Base-by-base conservation (phyloP, 1,139 yeast genomes). In the Nakaseomyces bracarensis region DNA sequence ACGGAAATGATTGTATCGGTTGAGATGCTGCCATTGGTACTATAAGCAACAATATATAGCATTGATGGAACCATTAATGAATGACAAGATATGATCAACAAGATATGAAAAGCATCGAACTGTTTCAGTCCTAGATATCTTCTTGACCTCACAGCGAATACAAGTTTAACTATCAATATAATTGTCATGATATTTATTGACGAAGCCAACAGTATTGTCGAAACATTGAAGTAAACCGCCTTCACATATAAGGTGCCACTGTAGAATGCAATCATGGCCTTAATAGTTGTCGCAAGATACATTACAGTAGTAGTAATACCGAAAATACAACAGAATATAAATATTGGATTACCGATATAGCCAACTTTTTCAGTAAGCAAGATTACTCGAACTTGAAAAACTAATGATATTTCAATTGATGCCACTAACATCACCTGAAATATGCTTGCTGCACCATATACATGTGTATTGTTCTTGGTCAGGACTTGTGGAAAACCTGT, bases 61-160 rank as follows among this genome's bases (percentile, higher is more conserved):
- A 82, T 63, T 0, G 93, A 74, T 2, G 97, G 97, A 18, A 84
- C 65, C 11, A 86, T 61, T 71, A 87, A 72, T 0, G 95, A 79
- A 60, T 91, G 97, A n/a, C 77, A 66, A 1, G 83, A 68, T 87
- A 84, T 82, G 44, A 87, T 82, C 46, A 85, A 66, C 36, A 91
- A 64, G 27, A 87, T 77, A 60, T 86, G 95, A 58, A 84, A 75
- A 27, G 83, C 77, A 49, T 82, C 89, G 56, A 89, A 86, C 57
- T 85, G 95, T 52, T 72, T 77, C 45, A 86, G 66, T 0, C 98
- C 98, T 43, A 87, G 64, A 49, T 67, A 74, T 45, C 87, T 70
- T 59, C 97, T 75, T 2, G 83, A 72, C 47, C 77, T 70, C 25
- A 85, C 74, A 1, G 96, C 95, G 43, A 74, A 48, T 11, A 71